Evolutionary conservation across 192 early-diverging fungal genomes (phyloP), one percentile per base, ranked within the genome.

Genomic region (Backusella sp.): DNA sequence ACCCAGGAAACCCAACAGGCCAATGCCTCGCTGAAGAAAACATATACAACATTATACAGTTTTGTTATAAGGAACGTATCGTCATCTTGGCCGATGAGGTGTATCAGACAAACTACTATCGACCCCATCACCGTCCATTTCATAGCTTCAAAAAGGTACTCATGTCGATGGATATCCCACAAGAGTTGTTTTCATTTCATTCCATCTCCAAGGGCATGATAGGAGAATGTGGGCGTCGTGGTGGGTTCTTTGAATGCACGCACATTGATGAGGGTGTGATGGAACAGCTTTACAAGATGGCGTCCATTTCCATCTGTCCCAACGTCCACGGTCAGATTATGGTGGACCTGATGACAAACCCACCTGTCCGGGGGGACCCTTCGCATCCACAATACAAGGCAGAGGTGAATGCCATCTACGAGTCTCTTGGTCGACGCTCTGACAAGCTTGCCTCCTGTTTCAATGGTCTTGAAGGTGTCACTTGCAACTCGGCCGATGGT

Each of bases 1-100:
- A 99, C 82, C 97, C 97, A 19, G 97, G 97, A 30, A 99, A 99
- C 87, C 97, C 97, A 9, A 99, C 97, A 12, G 97, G 97, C 68
- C 94, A 95, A 74, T 93, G 91, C 79, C 86, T 99, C 37, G 79
- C 80, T 15, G 84, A 87, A 71, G 86, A 92, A 39, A 94, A 94
- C 78, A 95, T 99, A 85, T 80, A 81, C 4, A 93, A 96, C 84
- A 94, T 98, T 46, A 90, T 99, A 68, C 84, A 84, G 36, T 96
- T 97, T 79, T 97, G 95, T 83, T 82, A 93, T 76, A 79, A 84
- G 68, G 88, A 99, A 76, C 86, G 78, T 26, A 83, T 99, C 65
- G 92, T 97, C 17, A 77, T 99, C 12, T 76, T 99, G 41, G 97
- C 97, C 0, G 97, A 99, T 83, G 97, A 99, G 78, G 97, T 99